These are phyloP conservation scores for Xylaria multiplex DNA, from an alignment of 2,329 filamentous ascomycete species.

Conservation along the genomic window DNA sequence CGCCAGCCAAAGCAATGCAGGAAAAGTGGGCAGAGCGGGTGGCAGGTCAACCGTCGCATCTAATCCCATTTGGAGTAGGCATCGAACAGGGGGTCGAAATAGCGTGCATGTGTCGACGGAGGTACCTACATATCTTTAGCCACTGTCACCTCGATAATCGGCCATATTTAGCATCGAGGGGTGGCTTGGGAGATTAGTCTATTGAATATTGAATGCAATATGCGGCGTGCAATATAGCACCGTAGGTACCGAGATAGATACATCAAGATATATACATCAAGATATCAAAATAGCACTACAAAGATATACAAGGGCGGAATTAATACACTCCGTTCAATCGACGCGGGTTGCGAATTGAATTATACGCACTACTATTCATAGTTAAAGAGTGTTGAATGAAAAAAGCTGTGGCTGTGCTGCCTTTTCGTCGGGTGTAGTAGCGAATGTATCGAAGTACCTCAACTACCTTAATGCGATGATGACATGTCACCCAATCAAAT, in stretches of 20 bases:
- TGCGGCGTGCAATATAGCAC: too few relatives aligned
- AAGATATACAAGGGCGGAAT: too few relatives aligned
- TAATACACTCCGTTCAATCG: too few relatives aligned
- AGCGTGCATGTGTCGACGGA: background rate
- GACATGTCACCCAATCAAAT: slow-evolving; percentile 29
- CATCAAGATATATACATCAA: too few relatives aligned
- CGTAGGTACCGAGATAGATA: too few relatives aligned
- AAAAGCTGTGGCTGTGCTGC: slow-evolving; percentile 22
- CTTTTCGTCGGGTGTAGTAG: too few relatives aligned
- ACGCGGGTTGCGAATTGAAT: too few relatives aligned
- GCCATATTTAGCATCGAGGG: background rate
- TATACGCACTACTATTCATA: too few relatives aligned
- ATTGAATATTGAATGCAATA: too few relatives aligned
- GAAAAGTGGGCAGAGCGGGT: slow-evolving; percentile 45
- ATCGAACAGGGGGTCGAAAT: slow-evolving; percentile 6
- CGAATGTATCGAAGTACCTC: background rate
- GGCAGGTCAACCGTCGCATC: slow-evolving; percentile 46
- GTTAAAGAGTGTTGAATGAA: too few relatives aligned
- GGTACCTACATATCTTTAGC: slow-evolving; percentile 1
- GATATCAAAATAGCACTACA: too few relatives aligned
- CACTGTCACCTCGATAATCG: background rate
- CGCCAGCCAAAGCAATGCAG: slow-evolving; percentile 35
- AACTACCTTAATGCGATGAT: too few relatives aligned
- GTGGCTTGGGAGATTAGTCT: slow-evolving; percentile 1
- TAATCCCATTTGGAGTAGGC: slow-evolving; percentile 27